phyloP scores from a whole-genome alignment of 352 stramenopile genomes.

The Aphanomyces invadans region DNA sequence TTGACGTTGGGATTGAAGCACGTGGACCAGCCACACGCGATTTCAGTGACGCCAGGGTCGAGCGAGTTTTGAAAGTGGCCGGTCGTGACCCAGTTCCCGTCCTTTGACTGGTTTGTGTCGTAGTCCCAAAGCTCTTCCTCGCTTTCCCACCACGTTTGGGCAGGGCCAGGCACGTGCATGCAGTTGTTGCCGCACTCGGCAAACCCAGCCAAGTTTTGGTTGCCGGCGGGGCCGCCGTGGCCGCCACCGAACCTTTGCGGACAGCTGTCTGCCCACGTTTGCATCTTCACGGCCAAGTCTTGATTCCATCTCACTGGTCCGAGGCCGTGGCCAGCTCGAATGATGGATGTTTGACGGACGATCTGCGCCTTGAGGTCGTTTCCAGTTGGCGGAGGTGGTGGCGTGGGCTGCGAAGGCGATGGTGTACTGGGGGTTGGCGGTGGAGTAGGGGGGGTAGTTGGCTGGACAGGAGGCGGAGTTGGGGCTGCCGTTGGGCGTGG shows the following conservation, averaged over 20 bases:
- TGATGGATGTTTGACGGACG: conserved; percentile 3
- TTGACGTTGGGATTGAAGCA: conserved; percentile 8
- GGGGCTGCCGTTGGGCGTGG: neutral
- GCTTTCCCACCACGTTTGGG: conserved; percentile 9
- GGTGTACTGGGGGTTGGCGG: neutral
- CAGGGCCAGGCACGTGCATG: neutral
- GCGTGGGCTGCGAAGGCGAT: neutral
- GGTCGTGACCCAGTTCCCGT: conserved; percentile 20
- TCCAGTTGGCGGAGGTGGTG: neutral
- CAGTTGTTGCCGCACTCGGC: conserved; percentile 10
- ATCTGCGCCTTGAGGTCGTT: conserved; percentile 16
- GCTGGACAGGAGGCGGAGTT: neutral
- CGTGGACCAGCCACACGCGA: conserved; percentile 23
- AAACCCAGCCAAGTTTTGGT: conserved; percentile 23
- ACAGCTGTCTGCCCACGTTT: conserved; percentile 10
- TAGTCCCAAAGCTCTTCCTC: conserved; percentile 23
- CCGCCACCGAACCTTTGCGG: conserved; percentile 9
- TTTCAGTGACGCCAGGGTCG: conserved; percentile 20
- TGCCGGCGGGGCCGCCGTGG: conserved; percentile 17
- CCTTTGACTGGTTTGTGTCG: conserved; percentile 8
- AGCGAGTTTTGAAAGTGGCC: conserved; percentile 25
- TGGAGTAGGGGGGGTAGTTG: neutral
- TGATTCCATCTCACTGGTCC: conserved; percentile 23
- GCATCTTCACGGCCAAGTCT: conserved; percentile 17
- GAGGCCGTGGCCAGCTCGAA: conserved; percentile 19